Evolutionary conservation across 306 rosid species (phyloP), one percentile per base, ranked within the genome.

Genomic region (Dryas drummondii): DNA sequence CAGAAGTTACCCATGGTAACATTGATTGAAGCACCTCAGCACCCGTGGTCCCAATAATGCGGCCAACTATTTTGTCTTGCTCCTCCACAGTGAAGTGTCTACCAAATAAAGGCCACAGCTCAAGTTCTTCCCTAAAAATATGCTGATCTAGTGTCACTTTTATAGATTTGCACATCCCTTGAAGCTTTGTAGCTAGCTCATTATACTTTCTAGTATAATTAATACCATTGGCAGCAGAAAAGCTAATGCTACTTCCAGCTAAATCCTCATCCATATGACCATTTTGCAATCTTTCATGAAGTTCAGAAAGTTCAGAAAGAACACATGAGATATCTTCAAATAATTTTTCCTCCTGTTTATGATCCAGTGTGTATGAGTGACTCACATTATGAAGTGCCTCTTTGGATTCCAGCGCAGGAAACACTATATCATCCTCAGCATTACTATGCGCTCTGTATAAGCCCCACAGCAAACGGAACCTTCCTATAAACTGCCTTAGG

Each of bases 1-100:
- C 99, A 72, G 97, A 86, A 78, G 98, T 96, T 58, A 96, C 99
- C 99, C 99, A 96, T 1, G 99, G 99, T 74, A 96, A 82, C 98
- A 96, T 96, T 76, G 99, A 96, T 73, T 96, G 99, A 66, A 96
- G 98, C 76, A 96, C 99, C 87, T 96, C 99, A 75, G 99, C 99
- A 74, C 99, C 99, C 5, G 99, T 96, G 52, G 99, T 96, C 76
- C 99, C 99, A 84, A 96, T 96, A 64, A 96, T 96, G 66, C 93
- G 91, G 11, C 98, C 98, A 49, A 96, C 96, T 81, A 96, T 85
- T 87, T 92, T 96, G 75, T 96, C 99, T 80, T 96, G 99, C 88
- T 96, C 99, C 82, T 96, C 97, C 76, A 96, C 92, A 41, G 97
- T 86, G 86, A 96, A 96, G 83, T 96, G 97, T 79, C 74, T 89